Evolutionary conservation across 2,329 filamentous ascomycete species (phyloP).

Genomic region (Canariomyces notabilis): DNA sequence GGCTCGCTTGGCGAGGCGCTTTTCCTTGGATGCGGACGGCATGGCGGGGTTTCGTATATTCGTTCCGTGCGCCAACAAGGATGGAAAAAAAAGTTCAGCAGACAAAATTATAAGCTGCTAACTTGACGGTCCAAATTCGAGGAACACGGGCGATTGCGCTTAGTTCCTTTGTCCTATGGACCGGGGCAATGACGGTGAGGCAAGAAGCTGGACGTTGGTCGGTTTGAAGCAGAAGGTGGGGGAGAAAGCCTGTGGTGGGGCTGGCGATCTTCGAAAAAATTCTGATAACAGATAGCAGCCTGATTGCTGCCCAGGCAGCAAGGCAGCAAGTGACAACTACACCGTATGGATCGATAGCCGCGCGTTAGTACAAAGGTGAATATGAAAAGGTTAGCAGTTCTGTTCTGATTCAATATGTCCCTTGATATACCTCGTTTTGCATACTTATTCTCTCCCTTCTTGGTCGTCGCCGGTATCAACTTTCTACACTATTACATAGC

Average conservation of each 20-base stretch:
- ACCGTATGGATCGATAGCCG: too few relatives aligned
- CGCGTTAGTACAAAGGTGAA: too few relatives aligned
- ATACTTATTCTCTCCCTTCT: too few relatives aligned
- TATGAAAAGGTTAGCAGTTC: too few relatives aligned
- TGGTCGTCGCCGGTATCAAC: too few relatives aligned
- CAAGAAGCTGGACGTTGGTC: conserved; percentile 19
- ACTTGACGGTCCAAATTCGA: conserved; percentile 11
- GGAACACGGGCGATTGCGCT: conserved; percentile 10
- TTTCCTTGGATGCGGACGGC: conserved; percentile 66
- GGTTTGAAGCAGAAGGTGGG: conserved; percentile 21
- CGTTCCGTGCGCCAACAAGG: neutral
- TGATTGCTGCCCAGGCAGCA: conserved; percentile 20
- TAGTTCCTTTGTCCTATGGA: conserved; percentile 15
- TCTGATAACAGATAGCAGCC: conserved; percentile 28
- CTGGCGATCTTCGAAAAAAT: conserved; percentile 24
- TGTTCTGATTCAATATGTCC: too few relatives aligned
- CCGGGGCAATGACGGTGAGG: conserved; percentile 16
- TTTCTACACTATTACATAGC: too few relatives aligned
- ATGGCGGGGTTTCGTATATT: conserved; percentile 39
- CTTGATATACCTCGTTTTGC: too few relatives aligned
- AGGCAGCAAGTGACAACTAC: conserved; percentile 18
- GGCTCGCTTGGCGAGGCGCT: conserved; percentile 66
- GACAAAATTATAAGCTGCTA: neutral
- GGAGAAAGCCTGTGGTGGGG: conserved; percentile 24
- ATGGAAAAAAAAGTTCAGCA: neutral